Evolutionary conservation across 768 basidiomycete genomes (phyloP).

Genomic region (Mycena galericulata): DNA sequence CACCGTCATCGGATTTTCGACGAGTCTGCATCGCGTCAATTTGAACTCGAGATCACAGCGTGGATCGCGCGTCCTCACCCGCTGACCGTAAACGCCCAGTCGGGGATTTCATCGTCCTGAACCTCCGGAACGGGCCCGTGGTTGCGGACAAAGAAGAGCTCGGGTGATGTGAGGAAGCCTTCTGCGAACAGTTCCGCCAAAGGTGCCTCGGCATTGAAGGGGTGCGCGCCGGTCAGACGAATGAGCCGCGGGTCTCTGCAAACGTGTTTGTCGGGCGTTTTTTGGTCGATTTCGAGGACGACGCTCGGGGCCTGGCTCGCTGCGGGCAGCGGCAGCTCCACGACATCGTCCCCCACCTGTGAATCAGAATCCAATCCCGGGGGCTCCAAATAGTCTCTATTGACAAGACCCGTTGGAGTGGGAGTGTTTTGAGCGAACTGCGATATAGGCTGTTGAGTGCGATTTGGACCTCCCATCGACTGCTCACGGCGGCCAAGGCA

Average conservation of each 20-base stretch:
- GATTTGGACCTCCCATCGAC: too few relatives aligned
- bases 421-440: too few relatives aligned
- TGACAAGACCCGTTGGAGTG: too few relatives aligned
- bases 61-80: slow-evolving; percentile 52
- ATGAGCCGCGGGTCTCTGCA: slow-evolving; percentile 53
- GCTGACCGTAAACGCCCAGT: slow-evolving; percentile 61
- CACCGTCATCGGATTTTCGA: slow-evolving; percentile 51
- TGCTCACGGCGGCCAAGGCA: too few relatives aligned
- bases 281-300: slow-evolving; percentile 19
- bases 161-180: slow-evolving; percentile 68
- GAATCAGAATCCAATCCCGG: too few relatives aligned
- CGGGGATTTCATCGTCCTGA: slow-evolving; percentile 45
- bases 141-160: slow-evolving; percentile 70
- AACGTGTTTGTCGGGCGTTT: slow-evolving; percentile 31
- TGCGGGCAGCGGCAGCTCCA: not conserved
- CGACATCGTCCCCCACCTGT: not conserved
- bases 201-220: slow-evolving; percentile 68
- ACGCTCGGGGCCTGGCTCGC: not conserved
- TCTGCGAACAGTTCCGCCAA: slow-evolving; percentile 57
- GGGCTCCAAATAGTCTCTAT: too few relatives aligned
- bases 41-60: not conserved
- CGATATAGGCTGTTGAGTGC: too few relatives aligned
- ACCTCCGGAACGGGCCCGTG: slow-evolving; percentile 70
- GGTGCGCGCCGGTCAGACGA: slow-evolving; percentile 69
- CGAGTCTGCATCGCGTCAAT: slow-evolving; percentile 41